phyloP scores from a whole-genome alignment of 139 green algal genomes.

The Gonium pectorale region DNA sequence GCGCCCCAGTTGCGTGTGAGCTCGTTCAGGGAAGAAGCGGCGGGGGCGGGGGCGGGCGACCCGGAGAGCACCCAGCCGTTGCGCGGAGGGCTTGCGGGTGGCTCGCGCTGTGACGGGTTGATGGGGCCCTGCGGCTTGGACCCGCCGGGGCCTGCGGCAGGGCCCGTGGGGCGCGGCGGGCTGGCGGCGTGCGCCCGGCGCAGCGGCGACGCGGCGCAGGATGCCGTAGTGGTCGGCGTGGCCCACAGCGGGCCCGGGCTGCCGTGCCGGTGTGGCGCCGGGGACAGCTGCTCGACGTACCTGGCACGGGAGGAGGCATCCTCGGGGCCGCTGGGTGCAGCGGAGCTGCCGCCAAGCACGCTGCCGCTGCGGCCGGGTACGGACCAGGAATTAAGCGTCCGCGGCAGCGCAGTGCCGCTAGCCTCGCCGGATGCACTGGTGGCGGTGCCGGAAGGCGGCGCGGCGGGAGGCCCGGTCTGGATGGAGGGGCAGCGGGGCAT shows the following conservation, averaged over 20 bases:
- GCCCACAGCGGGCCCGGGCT: too few species aligned
- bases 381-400: background rate
- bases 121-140: background rate
- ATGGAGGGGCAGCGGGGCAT: background rate
- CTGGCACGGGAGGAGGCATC: too few species aligned
- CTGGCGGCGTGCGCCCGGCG: background rate
- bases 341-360: too few species aligned
- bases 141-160: background rate
- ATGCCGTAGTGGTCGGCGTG: too few species aligned
- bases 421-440: background rate
- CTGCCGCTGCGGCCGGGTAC: too few species aligned
- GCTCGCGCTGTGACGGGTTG: background rate
- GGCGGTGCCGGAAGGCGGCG: background rate
- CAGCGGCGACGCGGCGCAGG: background rate
- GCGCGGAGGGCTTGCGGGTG: background rate
- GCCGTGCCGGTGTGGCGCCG: too few species aligned
- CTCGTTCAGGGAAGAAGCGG: background rate
- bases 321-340: too few species aligned
- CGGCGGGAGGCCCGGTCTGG: too few species aligned
- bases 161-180: background rate
- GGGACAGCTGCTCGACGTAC: too few species aligned
- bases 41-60: too few species aligned
- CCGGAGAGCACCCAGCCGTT: background rate
- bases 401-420: background rate
- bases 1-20: constrained; percentile 22